Conservation (phyloP, 495 filamentous ascomycete genomes). For the Hyaloscypha hepaticicola region DNA sequence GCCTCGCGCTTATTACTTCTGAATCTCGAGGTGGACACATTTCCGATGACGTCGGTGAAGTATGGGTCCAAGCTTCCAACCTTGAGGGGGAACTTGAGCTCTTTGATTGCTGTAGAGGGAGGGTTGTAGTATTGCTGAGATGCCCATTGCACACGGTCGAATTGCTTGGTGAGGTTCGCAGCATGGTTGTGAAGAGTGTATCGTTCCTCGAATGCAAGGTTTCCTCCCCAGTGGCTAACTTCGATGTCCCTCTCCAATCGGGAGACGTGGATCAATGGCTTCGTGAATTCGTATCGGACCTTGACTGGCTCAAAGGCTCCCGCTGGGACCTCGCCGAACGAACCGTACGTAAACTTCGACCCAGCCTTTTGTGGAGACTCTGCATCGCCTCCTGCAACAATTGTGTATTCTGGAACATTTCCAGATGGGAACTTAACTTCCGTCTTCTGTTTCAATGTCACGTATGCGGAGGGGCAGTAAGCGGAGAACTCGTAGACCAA, state of each 20-base stretch:
- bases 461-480: constrained; percentile 77
- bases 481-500: constrained; percentile 81
- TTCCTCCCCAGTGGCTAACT: constrained; percentile 97
- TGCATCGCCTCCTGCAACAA: constrained; percentile 56
- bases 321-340: constrained; percentile 74
- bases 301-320: constrained; percentile 67
- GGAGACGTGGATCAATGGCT: constrained; percentile 75
- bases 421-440: constrained; percentile 84
- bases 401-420: constrained; percentile 83
- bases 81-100: constrained; percentile 74
- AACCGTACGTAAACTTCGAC: constrained; percentile 85
- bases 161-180: constrained; percentile 78
- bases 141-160: constrained; percentile 83
- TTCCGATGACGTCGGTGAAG: constrained; percentile 95
- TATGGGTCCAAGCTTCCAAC: constrained; percentile 81
- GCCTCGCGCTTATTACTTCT: constrained; percentile 76
- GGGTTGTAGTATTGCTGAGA: constrained; percentile 74
- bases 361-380: constrained; percentile 82
- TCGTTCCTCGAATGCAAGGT: constrained; percentile 89
- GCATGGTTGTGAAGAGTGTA: constrained; percentile 87
- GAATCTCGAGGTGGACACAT: constrained; percentile 91
- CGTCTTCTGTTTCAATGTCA: constrained; percentile 89
- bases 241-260: constrained; percentile 86
- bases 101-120: constrained; percentile 72
- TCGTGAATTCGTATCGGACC: constrained; percentile 94